A percentile compares a stretch with the other conserved stretches of the same genome.
These are phyloP conservation scores for Solanum medicagineum DNA, from an alignment of 257 asterid species.

Conservation along the genomic window DNA sequence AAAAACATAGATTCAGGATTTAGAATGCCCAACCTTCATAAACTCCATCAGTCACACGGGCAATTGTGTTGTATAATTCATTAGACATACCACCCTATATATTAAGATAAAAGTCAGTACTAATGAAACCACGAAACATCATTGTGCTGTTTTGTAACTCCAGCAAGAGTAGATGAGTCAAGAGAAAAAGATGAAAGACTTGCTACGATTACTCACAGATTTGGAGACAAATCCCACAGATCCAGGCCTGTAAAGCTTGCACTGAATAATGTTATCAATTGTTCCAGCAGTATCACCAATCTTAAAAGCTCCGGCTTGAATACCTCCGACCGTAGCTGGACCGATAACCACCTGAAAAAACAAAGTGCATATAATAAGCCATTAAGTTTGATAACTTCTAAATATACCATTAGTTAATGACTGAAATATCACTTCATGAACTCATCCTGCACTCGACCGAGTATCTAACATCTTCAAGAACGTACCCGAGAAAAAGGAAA, in stretches of 20 bases:
- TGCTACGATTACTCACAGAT: slow-evolving; percentile 48
- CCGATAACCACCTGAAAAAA: slow-evolving; percentile 73
- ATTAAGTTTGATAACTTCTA: neutral
- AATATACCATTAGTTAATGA: neutral
- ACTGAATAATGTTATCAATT: slow-evolving; percentile 80
- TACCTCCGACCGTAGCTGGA: slow-evolving; percentile 97
- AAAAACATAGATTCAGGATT: neutral
- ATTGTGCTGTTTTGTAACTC: neutral
- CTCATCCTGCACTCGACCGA: neutral
- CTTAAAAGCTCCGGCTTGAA: slow-evolving; percentile 99
- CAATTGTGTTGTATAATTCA: slow-evolving; percentile 85
- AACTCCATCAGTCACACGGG: slow-evolving; percentile 94
- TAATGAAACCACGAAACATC: neutral
- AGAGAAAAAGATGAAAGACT: neutral
- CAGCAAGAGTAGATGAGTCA: neutral
- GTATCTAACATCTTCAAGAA: neutral
- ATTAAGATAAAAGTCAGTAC: slow-evolving; percentile 9
- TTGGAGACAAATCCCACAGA: slow-evolving; percentile 98
- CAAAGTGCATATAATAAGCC: neutral
- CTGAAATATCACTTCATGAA: neutral
- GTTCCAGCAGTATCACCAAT: slow-evolving; percentile 99
- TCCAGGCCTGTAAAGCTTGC: slow-evolving; percentile 98
- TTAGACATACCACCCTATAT: slow-evolving; percentile 98
- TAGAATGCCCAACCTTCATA: slow-evolving; percentile 64
- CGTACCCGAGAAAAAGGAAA: neutral